Evolutionary conservation across 768 basidiomycete genomes (phyloP), one percentile per base, ranked within the genome.

Genomic region (Auriscalpium microsporum): DNA sequence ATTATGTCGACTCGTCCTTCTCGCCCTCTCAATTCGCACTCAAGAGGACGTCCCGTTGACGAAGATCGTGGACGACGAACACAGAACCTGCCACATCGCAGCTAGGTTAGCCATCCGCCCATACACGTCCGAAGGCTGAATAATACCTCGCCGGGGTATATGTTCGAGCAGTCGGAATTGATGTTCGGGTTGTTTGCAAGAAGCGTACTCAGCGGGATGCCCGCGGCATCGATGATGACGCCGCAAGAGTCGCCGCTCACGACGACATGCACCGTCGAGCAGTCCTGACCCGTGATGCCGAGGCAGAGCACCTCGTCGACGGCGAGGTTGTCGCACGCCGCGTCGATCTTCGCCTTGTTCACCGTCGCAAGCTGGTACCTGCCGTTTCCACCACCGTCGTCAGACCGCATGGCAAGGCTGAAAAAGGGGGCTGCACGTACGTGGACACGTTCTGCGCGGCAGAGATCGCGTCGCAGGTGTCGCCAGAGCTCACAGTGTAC

Each of bases 131-230:
- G 17, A 42, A 42, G 40, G 17, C 21, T 21, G 17, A 42, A 13
- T 42, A 42, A 42, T 50, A 89, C 88, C 80, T 90, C 84, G 64
- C 83, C 87, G 55, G 85, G 64, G 69, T 89, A 88, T 67, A 91
- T 73, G 73, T 90, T 90, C 60, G 61, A 69, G 68, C 82, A 86
- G 0, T 66, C 71, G 0, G 47, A 2, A 62, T 80, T 59, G 61
- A 90, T 75, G 68, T 89, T 83, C 17, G 87, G 89, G 79, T 92
- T 92, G 79, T 90, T 90, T 56, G 59, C 14, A 65, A 67, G 72
- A 34, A 92, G 72, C 5, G 81, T 73, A 38, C 80, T 79, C 23
- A 62, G 54, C 73, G 83, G 79, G 68, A 86, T 63, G 37, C 72
- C 68, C 62, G 69, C 61, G 1, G 51, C 60, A 28, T 47, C 16